phyloP scores from a whole-genome alignment of 2,329 filamentous ascomycete species.

The Rhexocercosporidium sp. region DNA sequence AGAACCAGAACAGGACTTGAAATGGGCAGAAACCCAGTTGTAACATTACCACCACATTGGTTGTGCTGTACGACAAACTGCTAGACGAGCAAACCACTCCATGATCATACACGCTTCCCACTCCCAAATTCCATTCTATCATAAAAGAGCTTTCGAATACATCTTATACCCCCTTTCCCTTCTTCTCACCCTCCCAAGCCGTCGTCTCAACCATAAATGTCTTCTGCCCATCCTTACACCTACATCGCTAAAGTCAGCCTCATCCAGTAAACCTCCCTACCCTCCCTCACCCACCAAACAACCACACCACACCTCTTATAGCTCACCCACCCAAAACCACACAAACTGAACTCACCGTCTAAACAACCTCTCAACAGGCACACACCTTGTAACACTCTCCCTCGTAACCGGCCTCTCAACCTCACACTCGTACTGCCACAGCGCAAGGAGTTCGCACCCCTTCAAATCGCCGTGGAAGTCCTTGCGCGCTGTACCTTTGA shows the following conservation, averaged over 20 bases:
- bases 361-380: constrained; percentile 63
- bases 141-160: background rate
- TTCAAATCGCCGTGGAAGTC: constrained; percentile 62
- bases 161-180: background rate
- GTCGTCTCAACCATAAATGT: constrained; percentile 68
- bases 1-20: background rate
- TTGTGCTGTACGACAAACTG: background rate
- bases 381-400: constrained; percentile 58
- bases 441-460: constrained; percentile 60
- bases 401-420: constrained; percentile 53
- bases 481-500: constrained; percentile 47
- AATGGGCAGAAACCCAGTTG: background rate
- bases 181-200: constrained; percentile 55
- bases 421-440: constrained; percentile 66
- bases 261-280: background rate
- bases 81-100: background rate
- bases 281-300: background rate
- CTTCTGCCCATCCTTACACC: constrained; percentile 63
- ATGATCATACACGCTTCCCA: background rate
- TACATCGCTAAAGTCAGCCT: constrained; percentile 41
- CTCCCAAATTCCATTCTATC: background rate
- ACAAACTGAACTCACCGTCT: constrained; percentile 54
- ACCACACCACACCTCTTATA: background rate
- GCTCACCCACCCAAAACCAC: background rate
- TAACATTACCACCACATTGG: background rate